Base-by-base conservation (phyloP, 2,329 filamentous ascomycete genomes). In the Xylariaceae sp. region DNA sequence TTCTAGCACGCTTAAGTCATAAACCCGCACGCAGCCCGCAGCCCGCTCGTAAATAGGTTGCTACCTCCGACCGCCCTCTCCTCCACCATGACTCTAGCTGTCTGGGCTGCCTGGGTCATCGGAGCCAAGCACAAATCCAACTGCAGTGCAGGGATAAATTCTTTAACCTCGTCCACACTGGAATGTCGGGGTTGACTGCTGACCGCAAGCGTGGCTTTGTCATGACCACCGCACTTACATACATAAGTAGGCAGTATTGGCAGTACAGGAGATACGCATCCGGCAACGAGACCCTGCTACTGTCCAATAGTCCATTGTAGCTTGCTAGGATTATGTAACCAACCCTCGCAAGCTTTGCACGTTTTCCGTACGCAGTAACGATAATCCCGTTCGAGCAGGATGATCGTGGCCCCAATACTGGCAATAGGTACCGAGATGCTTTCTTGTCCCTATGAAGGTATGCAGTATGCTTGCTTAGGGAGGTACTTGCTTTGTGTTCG, bases 1-100 rank as follows among this genome's bases (percentile, higher is more conserved):
- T 60, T 43, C 48, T 50, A 54, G 45, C 56, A 56, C 64, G 62
- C 63, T 63, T 64, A 63, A 65, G 57, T 67, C 67, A 67, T 65
- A 66, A 66, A 55, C 62, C 65, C 65, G 65, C 52, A 56, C 56
- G n/a, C n/a, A n/a, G n/a, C n/a, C 12, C 42, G 41, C 40, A 50
- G 48, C 50, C 48, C 49, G 54, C 54, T 45, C 52, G 50, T 45
- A 53, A 41, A 16, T 37, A 16, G 6, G 5, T 37, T 37, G 7
- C 32, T 57, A 62, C 51, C 60, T 63, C 56, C 63, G 59, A 16
- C 19, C n/a, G 40, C 44, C 53, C 50, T 23, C 50, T 46, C 14
- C 32, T 16, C 26, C 23, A 26, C 23, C 32, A 37, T 37, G 32
- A 37, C 32, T 37, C 32, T 37, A 16, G 6, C 6, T 14, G 12